Base-by-base conservation (phyloP, 768 basidiomycete genomes). In the Lyophyllum decastes region DNA sequence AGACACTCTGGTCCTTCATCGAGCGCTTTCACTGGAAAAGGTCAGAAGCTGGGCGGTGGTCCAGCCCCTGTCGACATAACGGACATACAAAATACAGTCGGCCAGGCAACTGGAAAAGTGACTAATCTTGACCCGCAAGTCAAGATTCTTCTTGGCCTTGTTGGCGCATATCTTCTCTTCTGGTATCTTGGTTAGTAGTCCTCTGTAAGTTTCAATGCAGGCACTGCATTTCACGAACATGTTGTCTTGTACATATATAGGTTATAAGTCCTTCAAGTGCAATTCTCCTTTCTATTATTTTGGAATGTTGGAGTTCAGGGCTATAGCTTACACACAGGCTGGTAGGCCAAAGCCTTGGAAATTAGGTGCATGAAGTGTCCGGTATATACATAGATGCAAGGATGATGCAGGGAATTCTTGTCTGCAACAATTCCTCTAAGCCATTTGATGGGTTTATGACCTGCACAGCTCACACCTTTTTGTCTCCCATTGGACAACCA, bases 11-110 rank as follows among this genome's bases (percentile, higher is more conserved):
- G 71, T 10, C 53, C 72, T 30, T 66, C 73, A 2, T 72, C 79
- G 8, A 66, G 74, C 38, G 76, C 83, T 41, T 94, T 94, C 68
- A 68, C 83, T 22, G 92, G 92, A 3, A 80, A 81, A 66, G 92
- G 92, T 22, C 86, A 87, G 9, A 92, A 87, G 6, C 77, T 94
- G 1, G 88, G 86, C 21, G 84, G 84, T 25, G 69, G 76, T 14
- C 62, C 78, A 25, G 70, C 75, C 17, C 64, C 73, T 8, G 62
- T 73, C 19, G 73, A 78, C 49, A 61, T 72, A 26, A 70, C 63
- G 22, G 73, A 77, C 49, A 66, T 72, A 34, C 64, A 71, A 40
- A 66, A 74, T 49, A 61, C 73, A 25, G 57, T 72, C 21, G 71
- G 72, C 41, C 73, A 71, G 4, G 72, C 73, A 1, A 62, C 69